Percentiles rank a stretch among this genome's conserved stretches.
phyloP scores from a whole-genome alignment of 2,329 filamentous ascomycete genomes.

The Arthroderma sp. region DNA sequence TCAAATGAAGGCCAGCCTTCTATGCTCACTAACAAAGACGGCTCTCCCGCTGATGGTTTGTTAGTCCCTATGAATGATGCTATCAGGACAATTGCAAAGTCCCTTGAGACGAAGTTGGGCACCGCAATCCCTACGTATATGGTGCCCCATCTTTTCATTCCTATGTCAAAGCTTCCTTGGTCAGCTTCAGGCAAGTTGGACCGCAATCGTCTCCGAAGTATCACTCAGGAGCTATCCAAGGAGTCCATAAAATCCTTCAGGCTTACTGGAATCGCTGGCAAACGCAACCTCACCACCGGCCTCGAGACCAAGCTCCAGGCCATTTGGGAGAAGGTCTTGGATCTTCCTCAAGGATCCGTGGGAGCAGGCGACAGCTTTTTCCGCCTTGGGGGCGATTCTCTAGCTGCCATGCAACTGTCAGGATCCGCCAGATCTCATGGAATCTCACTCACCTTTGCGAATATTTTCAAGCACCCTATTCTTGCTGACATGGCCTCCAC shows the following conservation, averaged over 20 bases:
- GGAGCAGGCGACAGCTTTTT: conserved; percentile 16
- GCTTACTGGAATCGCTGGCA: conserved; percentile 7
- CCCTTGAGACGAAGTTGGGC: conserved; percentile 9
- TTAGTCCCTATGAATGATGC: conserved; percentile 12
- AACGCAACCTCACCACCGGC: conserved; percentile 4
- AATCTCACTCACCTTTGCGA: conserved; percentile 15
- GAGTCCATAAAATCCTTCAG: conserved; percentile 11
- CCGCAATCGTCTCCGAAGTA: conserved; percentile 20
- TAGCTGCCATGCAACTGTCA: conserved; percentile 19
- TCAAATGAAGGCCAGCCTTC: neutral
- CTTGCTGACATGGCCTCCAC: conserved; percentile 24
- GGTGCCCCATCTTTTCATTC: conserved; percentile 28
- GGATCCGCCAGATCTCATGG: conserved; percentile 14
- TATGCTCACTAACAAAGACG: conserved; percentile 8
- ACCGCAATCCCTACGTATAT: conserved; percentile 26
- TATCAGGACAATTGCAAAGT: conserved; percentile 10
- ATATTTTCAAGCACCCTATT: conserved; percentile 23
- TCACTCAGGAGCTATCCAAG: conserved; percentile 16
- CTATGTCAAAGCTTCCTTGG: conserved; percentile 27
- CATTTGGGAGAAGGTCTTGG: conserved; percentile 12
- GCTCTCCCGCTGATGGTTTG: conserved; percentile 11
- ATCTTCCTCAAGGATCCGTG: conserved; percentile 8
- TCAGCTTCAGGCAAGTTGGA: conserved; percentile 30
- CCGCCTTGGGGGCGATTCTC: conserved; percentile 16
- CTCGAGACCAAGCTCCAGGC: conserved; percentile 11